Base-by-base conservation (phyloP, 345 rosid species). In the Heritiera littoralis region DNA sequence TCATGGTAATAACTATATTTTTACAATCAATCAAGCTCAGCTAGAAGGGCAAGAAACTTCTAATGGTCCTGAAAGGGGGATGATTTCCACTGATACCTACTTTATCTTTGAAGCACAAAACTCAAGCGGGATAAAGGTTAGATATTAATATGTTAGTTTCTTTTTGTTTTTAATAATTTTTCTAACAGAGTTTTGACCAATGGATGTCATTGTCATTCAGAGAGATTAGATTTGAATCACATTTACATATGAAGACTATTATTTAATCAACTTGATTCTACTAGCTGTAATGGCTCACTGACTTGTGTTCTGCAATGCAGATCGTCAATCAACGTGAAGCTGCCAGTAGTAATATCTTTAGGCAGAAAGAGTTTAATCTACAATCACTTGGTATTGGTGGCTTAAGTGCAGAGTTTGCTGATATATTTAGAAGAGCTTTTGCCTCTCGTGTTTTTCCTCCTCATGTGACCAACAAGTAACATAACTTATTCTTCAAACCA, bases 381-480 rank as follows among this genome's bases (percentile, higher is more conserved):
- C 88, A 93, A 88, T 87, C 97, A 18, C 84, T 94, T 77, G 98
- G 99, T 81, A 97, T 97, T 83, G 99, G 99, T 81, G 99, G 99
- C 77, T 81, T 97, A 81, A 89, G 99, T 86, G 97, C 92, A n/a
- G 98, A 97, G 86, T 97, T 97, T 89, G 92, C 98, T 7, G 98
- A 97, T 87, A 94, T 97, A 85, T 97, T 97, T 86, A 89, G 99
- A 85, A 89, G 99, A 88, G 99, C 98, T 79, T 97, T 97, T 87
- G 98, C 99, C 52, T 97, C 99, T 77, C 93, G 99, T 82, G 99
- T 97, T 81, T 93, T 97, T 86, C 99, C 99, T 65, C 80, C 99
- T 58, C 98, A 93, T 60, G 99, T 97, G 87, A 92, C 97, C 43
- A 87, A 83, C 88, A 97, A 93, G 99, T 94, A 90, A 84, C 74